Conservation (phyloP, 768 basidiomycete species). For the Suillus subluteus region DNA sequence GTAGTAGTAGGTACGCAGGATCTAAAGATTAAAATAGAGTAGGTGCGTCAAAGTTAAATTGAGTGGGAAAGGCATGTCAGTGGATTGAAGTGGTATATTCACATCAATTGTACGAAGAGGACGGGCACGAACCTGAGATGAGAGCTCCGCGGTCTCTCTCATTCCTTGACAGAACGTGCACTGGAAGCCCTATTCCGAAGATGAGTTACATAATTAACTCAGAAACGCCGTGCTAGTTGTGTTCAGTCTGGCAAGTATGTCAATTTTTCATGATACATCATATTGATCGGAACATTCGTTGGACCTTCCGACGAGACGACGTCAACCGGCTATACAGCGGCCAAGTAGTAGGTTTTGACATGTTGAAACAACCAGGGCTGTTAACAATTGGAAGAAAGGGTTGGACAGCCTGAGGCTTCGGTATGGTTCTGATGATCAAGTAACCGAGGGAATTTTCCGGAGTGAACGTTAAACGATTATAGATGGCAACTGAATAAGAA, state of each 20-base stretch:
- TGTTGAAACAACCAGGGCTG: too few relatives aligned
- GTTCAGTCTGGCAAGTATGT: not conserved
- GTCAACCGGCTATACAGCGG: too few relatives aligned
- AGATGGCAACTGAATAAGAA: too few relatives aligned
- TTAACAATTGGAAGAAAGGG: too few relatives aligned
- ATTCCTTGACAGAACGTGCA: conserved; percentile 5
- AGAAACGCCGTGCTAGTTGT: not conserved
- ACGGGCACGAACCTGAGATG: not conserved
- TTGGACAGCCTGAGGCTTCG: too few relatives aligned
- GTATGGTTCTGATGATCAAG: too few relatives aligned
- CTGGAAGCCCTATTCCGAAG: conserved; percentile 1
- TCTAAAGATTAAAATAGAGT: not conserved
- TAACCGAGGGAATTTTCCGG: too few relatives aligned
- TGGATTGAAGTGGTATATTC: not conserved
- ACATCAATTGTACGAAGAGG: not conserved
- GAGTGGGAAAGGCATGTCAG: not conserved
- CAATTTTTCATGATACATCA: not conserved
- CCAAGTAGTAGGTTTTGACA: too few relatives aligned
- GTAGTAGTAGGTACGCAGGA: not conserved
- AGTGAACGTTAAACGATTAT: too few relatives aligned
- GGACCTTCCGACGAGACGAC: not conserved
- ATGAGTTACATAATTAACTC: not conserved
- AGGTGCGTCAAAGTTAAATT: not conserved
- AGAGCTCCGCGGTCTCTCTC: conserved; percentile 1
- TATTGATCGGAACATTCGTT: not conserved